Base-by-base conservation (phyloP, 352 stramenopile species). In the Phytophthora capsici region DNA sequence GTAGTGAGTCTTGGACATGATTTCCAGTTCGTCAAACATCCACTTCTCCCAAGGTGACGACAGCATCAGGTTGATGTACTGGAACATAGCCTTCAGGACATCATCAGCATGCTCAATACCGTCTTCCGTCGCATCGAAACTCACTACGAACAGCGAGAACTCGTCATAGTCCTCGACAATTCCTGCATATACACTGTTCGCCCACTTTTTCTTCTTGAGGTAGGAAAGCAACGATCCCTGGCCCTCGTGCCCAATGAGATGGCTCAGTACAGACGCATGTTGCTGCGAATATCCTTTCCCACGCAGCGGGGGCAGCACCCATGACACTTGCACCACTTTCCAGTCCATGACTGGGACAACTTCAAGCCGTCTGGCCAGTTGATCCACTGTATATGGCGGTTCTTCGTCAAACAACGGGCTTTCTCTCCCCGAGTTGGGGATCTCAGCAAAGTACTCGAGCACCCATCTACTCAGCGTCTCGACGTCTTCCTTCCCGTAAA, bases 211-310 rank as follows among this genome's bases (percentile, higher is more conserved):
- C 10, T 67, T 52, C 73, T 98, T 98, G 26, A 98, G 71, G 68
- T 90, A 93, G 16, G 87, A 94, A 8, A 99, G 61, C 26, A 98
- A 75, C n/a, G 93, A 98, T 25, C 90, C 90, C n/a, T 78, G 67
- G 40, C 89, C 93, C 84, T 99, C 96, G 66, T 98, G 92, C 2
- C 96, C 96, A 30, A 98, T 73, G 2, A 98, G 69, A 69, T 98
- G 91, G 30, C 82, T 82, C 16, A 98, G 61, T 62, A 97, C 95
- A 17, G 71, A 79, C 4, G 84, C 48, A 80, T 87, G 66, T 69
- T 86, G 28, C 19, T 80, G 59, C 45, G 63, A 75, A 53, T 77
- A 83, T 10, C 43, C 56, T 51, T 51, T 75, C 34, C 37, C 45
- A 65, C 63, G 69, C 52, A 86, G 52, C 13, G 71, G 64, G 26